Evolutionary conservation across 208 protist species (phyloP).

Genomic region (Wallacemonas sp.): DNA sequence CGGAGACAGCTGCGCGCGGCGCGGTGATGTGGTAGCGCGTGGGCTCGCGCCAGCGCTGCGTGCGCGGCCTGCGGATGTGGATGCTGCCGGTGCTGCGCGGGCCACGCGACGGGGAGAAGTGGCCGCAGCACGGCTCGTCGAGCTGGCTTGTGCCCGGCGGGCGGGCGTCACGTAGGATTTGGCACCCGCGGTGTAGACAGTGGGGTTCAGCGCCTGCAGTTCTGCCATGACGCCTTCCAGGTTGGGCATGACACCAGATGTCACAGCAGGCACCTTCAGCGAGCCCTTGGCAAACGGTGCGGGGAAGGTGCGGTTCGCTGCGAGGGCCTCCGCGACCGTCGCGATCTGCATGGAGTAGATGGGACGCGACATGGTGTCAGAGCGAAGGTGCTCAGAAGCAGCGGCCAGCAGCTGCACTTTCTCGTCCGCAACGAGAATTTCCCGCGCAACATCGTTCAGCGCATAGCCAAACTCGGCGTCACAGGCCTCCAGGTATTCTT

Average conservation of each 20-base stretch:
- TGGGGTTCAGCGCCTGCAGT: constrained; percentile 47
- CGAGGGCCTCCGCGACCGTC: constrained; percentile 74
- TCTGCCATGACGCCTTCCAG: constrained; percentile 71
- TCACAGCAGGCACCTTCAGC: constrained; percentile 42
- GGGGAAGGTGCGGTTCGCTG: constrained; percentile 43
- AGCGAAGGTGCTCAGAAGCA: constrained; percentile 64
- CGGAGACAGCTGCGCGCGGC: background rate
- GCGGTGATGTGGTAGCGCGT: background rate
- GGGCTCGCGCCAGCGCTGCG: background rate
- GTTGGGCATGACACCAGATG: constrained; percentile 57
- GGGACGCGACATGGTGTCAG: constrained; percentile 39
- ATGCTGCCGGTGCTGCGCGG: background rate
- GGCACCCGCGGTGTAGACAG: background rate
- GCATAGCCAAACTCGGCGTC: constrained; percentile 70
- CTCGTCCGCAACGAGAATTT: constrained; percentile 78
- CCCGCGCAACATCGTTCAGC: constrained; percentile 60
- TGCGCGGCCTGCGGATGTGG: background rate
- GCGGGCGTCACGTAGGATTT: background rate
- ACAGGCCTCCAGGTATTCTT: constrained; percentile 75
- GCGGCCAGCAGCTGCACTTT: constrained; percentile 71
- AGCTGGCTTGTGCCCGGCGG: background rate
- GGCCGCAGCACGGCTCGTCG: background rate
- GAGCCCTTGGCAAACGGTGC: constrained; percentile 47
- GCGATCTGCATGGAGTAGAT: constrained; percentile 88
- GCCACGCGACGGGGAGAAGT: constrained; percentile 1